Evolutionary conservation across 148 eudicot genomes (phyloP), one percentile per base, ranked within the genome.

Genomic region (Tetragonia tetragonoides): DNA sequence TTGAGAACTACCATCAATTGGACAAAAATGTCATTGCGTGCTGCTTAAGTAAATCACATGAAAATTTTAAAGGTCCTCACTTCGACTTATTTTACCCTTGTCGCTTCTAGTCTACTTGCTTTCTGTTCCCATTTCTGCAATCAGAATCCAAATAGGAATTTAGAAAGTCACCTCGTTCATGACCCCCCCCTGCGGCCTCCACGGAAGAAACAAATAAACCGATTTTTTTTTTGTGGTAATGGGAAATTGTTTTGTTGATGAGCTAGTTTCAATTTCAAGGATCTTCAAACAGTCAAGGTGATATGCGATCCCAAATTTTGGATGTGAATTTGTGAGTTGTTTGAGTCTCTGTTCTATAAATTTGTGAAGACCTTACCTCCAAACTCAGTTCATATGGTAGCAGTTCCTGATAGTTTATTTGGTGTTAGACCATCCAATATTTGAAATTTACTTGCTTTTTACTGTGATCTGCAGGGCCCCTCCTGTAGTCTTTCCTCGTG

Each of bases 401-500:
- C 49, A 53, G 63, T 39, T 72, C 34, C 34, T 28, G 34, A 18
- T 23, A 10, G 44, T 4, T 15, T 63, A 28, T 71, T 71, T 66
- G 61, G 16, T 28, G 6, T 9, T 39, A n/a, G 44, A 64, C 23
- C 1, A 5, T 64, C 17, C 28, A 70, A 15, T 17, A 23, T 14
- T 56, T 40, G 9, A 66, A 49, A 38, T 70, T 69, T 39, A 56
- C 66, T 59, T 62, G 37, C 70, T 75, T 34, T 80, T 34, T 5
- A 21, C 72, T 84, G 9, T 78, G 73, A 51, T 66, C 49, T 83
- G 51, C 72, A 95, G 97, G 93, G 91, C 91, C 24, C 98, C 98
- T 59, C 98, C 98, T 54, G 89, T 84, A 56, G 83, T 87, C 53
- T 95, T 95, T 76, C 97, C 96, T 63, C 90, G 91, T 38, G 84